Percentiles rank a stretch among this genome's conserved stretches.
Evolutionary conservation across 495 filamentous ascomycete species (phyloP).

Genomic region (Aspergillus panamensis): DNA sequence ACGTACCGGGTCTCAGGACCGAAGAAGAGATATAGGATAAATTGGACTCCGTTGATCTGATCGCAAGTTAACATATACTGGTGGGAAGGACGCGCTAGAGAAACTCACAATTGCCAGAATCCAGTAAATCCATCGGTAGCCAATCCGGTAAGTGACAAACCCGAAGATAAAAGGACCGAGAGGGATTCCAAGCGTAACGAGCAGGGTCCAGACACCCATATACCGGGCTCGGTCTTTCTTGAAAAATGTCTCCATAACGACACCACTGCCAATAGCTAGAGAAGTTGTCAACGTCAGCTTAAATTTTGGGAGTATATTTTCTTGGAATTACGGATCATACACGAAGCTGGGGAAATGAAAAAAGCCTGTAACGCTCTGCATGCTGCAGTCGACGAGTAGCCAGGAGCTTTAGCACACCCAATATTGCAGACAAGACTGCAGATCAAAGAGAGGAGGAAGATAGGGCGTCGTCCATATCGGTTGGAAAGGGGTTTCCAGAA

Average conservation of each 20-base stretch:
- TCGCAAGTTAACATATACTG: not conserved
- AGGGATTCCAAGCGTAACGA: constrained; percentile 45
- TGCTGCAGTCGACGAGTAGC: constrained; percentile 40
- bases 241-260: constrained; percentile 47
- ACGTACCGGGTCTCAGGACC: constrained; percentile 55
- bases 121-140: constrained; percentile 48
- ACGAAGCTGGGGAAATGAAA: constrained; percentile 23
- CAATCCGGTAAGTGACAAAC: constrained; percentile 41
- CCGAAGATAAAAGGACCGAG: constrained; percentile 47
- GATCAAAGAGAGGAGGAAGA: constrained; percentile 48
- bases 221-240: constrained; percentile 38
- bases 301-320: not conserved
- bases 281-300: not conserved
- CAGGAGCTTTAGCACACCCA: constrained; percentile 42
- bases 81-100: constrained; percentile 15
- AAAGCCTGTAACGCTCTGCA: constrained; percentile 27
- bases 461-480: constrained; percentile 50
- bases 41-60: constrained; percentile 52
- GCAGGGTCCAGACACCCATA: constrained; percentile 49
- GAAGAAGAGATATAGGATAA: constrained; percentile 51
- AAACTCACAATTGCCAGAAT: constrained; percentile 34
- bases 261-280: constrained; percentile 42
- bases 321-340: not conserved
- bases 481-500: constrained; percentile 54
- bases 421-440: constrained; percentile 46